Evolutionary conservation across 805 yeast genomes (phyloP), one percentile per base, ranked within the genome.

Genomic region (Candida anglica): DNA sequence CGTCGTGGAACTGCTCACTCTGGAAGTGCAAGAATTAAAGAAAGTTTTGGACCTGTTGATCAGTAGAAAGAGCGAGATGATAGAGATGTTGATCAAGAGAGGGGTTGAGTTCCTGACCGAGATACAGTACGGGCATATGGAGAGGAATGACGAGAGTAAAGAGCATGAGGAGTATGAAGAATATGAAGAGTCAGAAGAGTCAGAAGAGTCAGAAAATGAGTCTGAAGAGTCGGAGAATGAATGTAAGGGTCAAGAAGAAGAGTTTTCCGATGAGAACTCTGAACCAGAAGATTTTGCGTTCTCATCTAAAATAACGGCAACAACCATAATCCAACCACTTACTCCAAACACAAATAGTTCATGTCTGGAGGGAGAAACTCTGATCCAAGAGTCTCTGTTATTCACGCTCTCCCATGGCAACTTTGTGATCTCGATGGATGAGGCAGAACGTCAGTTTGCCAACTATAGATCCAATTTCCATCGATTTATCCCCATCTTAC

Each of bases 401-500:
- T n/a, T n/a, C n/a, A n/a, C n/a, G n/a, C n/a, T n/a, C 23, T 9
- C 23, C 23, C 23, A 9, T 3, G 20, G 28, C 15, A 36, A 43
- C 6, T 22, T 48, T n/a, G 30, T 33, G 11, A 28, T 49, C 26
- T 36, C 51, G 5, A 20, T 33, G 19, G 24, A 37, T 9, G 47
- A 48, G 26, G 53, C 50, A 3, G 14, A 23, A 3, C 24, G 16
- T 16, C 38, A 23, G 30, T 50, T 37, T 19, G 30, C 33, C n/a
- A 54, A 50, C 43, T 63, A 58, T 39, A 49, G 50, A 29, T 27
- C 34, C 9, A 41, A 55, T 37, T 61, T 54, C 43, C 58, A 59
- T 38, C 48, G 46, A 25, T 60, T 41, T 33, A 40, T 63, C 20
- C 69, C 69, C 5, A 59, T 63, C 6, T 50, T 56, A 22, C 61